These are phyloP conservation scores for Acanthamoeba royreba DNA, from an alignment of 208 protist species.

Conservation along the genomic window DNA sequence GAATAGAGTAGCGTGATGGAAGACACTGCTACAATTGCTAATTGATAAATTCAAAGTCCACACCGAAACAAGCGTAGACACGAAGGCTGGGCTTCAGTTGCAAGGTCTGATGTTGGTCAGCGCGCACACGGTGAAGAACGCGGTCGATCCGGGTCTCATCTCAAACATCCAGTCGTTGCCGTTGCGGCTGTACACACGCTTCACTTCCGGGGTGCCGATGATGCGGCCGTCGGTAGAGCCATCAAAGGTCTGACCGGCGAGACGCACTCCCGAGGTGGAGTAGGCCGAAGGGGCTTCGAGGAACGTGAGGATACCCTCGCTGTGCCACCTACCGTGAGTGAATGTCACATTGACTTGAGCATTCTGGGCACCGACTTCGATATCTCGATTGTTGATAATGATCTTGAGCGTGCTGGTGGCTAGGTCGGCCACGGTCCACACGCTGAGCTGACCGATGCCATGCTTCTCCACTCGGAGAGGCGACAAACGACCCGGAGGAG, in stretches of 20 bases:
- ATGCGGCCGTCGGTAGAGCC: neutral
- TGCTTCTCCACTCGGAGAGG: neutral
- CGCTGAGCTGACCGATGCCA: neutral
- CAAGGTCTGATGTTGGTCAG: too few species aligned
- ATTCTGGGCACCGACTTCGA: neutral
- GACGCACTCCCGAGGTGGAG: neutral
- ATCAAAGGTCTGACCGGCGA: neutral
- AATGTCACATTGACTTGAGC: neutral
- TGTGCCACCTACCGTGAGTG: neutral
- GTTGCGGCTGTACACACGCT: neutral
- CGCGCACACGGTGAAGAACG: neutral
- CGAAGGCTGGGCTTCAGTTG: too few species aligned
- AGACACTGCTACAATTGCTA: too few species aligned
- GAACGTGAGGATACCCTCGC: neutral
- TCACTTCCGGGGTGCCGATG: neutral
- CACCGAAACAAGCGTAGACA: too few species aligned
- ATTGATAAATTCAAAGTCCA: too few species aligned
- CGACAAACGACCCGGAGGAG: neutral
- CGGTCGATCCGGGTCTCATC: neutral
- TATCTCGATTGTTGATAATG: neutral
- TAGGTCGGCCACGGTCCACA: neutral
- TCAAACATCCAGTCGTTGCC: neutral
- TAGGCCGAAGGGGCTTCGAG: neutral
- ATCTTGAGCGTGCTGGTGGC: neutral
- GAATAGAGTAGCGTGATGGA: too few species aligned